Percentiles rank a stretch among this genome's conserved stretches.
Evolutionary conservation across 805 yeast genomes (phyloP).

Genomic region (Debaryomyces tyrocola): DNA sequence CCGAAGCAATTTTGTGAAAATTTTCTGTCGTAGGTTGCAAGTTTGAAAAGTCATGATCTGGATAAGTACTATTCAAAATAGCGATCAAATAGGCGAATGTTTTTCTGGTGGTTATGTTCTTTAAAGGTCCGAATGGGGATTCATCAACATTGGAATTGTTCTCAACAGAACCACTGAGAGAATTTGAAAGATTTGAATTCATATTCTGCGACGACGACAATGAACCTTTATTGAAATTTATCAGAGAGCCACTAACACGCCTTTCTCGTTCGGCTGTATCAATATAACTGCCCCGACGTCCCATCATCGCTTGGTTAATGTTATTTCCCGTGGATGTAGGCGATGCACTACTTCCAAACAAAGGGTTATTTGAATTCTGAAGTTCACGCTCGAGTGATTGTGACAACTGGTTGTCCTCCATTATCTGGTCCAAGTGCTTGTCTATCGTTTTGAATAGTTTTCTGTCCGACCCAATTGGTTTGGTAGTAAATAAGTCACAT

Average conservation of each 20-base stretch:
- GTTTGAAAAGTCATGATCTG: constrained; percentile 91
- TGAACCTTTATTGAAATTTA: constrained; percentile 18
- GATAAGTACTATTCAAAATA: constrained; percentile 86
- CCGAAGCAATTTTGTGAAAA: constrained; percentile 33
- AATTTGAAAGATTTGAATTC: constrained; percentile 15
- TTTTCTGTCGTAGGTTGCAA: constrained; percentile 76
- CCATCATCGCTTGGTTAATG: constrained; percentile 3
- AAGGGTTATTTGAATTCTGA: constrained; percentile 33
- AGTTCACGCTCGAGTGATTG: constrained; percentile 39
- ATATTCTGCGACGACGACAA: constrained; percentile 7
- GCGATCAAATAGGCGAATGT: constrained; percentile 90
- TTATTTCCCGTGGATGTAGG: constrained; percentile 17
- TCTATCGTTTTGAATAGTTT: constrained; percentile 87
- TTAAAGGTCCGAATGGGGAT: constrained; percentile 90
- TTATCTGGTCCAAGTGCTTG: constrained; percentile 63
- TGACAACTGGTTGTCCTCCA: constrained; percentile 45
- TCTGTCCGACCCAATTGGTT: constrained; percentile 86
- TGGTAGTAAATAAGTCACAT: constrained; percentile 91
- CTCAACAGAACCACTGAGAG: constrained; percentile 21
- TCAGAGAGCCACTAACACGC: constrained; percentile 26
- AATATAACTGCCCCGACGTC: constrained; percentile 25
- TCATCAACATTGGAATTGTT: constrained; percentile 29
- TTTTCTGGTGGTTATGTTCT: constrained; percentile 80
- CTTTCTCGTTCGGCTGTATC: constrained; percentile 23
- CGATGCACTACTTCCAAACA: constrained; percentile 40